phyloP scores from a whole-genome alignment of 2,329 filamentous ascomycete genomes.

The Drechmeria coniospora region DNA sequence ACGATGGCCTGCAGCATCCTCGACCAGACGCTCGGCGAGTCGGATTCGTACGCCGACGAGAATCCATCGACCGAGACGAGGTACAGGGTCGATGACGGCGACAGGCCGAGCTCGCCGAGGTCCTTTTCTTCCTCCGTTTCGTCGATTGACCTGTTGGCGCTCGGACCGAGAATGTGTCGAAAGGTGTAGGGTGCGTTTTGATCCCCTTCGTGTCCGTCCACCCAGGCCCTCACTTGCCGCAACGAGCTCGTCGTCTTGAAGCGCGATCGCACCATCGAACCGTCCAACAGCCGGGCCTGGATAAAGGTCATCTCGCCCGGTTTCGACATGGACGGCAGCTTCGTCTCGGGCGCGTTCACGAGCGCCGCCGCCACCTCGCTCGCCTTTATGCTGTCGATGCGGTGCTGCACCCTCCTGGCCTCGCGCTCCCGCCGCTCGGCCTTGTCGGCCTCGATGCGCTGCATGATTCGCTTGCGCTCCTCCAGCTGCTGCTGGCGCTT shows the following conservation, averaged over 20 bases:
- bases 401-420: slow-evolving; percentile 31
- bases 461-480: slow-evolving; percentile 56
- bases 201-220: slow-evolving; percentile 47
- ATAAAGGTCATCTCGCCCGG: slow-evolving; percentile 32
- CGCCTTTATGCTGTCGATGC: slow-evolving; percentile 12
- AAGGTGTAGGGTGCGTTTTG: slow-evolving; percentile 59
- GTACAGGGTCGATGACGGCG: slow-evolving; percentile 69
- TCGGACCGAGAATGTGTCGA: slow-evolving; percentile 66
- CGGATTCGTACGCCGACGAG: slow-evolving; percentile 23
- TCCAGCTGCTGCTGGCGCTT: slow-evolving; percentile 49
- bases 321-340: slow-evolving; percentile 13
- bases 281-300: slow-evolving; percentile 73
- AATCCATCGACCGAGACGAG: slow-evolving; percentile 51
- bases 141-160: slow-evolving; percentile 60
- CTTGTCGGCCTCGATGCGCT: slow-evolving; percentile 64
- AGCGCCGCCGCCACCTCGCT: slow-evolving; percentile 15
- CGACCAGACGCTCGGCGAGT: slow-evolving; percentile 13
- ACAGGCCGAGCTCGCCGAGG: slow-evolving; percentile 54
- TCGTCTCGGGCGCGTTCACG: slow-evolving; percentile 17
- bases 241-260: slow-evolving; percentile 54
- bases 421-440: slow-evolving; percentile 45
- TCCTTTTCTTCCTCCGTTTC: slow-evolving; percentile 57
- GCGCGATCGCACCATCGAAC: slow-evolving; percentile 57
- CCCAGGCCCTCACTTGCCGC: slow-evolving; percentile 57
- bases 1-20: slow-evolving; percentile 15